phyloP scores from a whole-genome alignment of 2,329 filamentous ascomycete genomes.

The Trichoderma polysporum region DNA sequence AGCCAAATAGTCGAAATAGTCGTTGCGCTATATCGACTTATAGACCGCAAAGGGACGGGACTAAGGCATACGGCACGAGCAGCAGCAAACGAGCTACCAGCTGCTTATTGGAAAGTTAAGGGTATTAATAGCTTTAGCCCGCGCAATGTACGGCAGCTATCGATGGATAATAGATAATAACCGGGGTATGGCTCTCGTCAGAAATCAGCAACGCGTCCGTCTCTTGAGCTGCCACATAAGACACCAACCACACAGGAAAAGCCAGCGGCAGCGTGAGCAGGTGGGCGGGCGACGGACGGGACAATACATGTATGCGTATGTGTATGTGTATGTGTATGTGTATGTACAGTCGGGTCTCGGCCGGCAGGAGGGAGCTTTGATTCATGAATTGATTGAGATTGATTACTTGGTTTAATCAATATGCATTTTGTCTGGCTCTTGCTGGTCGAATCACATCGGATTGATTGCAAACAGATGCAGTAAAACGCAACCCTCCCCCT shows the following conservation, averaged over 20 bases:
- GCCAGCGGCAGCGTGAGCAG: too few relatives aligned
- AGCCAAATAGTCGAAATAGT: neutral
- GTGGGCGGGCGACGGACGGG: too few relatives aligned
- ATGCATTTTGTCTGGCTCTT: neutral
- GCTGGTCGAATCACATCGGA: neutral
- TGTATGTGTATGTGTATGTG: neutral
- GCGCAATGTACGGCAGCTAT: neutral
- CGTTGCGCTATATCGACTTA: neutral
- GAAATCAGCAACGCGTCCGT: slow-evolving; percentile 12
- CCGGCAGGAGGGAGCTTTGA: neutral
- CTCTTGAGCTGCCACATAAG: slow-evolving; percentile 15
- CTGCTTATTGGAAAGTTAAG: neutral
- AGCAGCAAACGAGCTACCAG: neutral
- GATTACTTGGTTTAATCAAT: neutral
- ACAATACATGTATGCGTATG: too few relatives aligned
- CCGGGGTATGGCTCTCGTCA: slow-evolving; percentile 3
- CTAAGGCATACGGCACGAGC: neutral
- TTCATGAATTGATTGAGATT: neutral
- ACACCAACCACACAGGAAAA: too few relatives aligned
- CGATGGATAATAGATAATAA: neutral
- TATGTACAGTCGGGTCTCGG: neutral
- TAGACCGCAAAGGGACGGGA: neutral
- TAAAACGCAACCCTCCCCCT: neutral
- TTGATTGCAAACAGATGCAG: neutral
- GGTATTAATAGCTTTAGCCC: slow-evolving; percentile 3